Base-by-base conservation (phyloP, 352 stramenopile species). In the Phytophthora europaea region DNA sequence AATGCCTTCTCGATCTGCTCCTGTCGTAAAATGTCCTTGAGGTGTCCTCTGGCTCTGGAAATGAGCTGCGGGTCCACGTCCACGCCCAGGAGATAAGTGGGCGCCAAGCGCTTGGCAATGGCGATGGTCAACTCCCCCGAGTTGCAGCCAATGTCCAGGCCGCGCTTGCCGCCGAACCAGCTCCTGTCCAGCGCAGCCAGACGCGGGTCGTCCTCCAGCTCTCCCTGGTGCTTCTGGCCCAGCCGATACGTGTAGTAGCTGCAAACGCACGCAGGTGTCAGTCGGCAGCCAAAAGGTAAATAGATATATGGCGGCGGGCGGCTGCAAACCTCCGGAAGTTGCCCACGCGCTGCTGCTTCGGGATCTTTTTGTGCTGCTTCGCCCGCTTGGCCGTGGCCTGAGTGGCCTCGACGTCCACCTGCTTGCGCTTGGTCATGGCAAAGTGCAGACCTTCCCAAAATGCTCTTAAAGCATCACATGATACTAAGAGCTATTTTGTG, bases 191-290 rank as follows among this genome's bases (percentile, higher is more conserved):
- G 72, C 9, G 82, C 76, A 8, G 65, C 31, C 6, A 96, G 78
- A 18, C 89, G 85, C 12, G 88, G 78, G 62, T 96, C 89, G 26
- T 84, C 70, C 36, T 88, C 85, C 6, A 89, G 54, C 48, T 77
- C 73, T 4, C 82, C 85, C 43, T 83, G 73, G 45, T 73, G 71
- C 51, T 87, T 79, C 52, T 90, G 82, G 6, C 87, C 88, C 8
- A 94, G 66, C 36, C 88, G 88, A 64, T 92, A 95, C 43, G 81
- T 80, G 72, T 95, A 95, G 59, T 95, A 95, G 65, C 87, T 95
- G 31, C 28, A 61, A 26, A 22, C 13, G 52, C 20, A 9, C 55
- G 40, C 33, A 66, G 34, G 16, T 3, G 43, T 73, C 18, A 73
- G 20, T 47, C 13, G 31, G 38, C 28, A 31, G 28, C 28, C 28